Base-by-base conservation (phyloP, 495 filamentous ascomycete species). In the Talaromyces nanjingensis region DNA sequence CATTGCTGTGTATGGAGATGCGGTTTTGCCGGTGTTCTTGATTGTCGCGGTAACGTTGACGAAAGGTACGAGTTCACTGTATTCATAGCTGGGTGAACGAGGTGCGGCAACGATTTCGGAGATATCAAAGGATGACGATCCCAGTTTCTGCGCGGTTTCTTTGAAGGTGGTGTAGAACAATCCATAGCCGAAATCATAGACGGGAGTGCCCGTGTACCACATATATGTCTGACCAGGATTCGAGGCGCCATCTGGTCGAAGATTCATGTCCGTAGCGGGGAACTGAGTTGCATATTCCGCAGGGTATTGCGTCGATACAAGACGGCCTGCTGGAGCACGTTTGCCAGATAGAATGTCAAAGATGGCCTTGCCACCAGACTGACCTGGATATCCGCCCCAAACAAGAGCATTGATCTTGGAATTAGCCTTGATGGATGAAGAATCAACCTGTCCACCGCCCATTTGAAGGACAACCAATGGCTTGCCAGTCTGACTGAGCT, bases 311-410 rank as follows among this genome's bases (percentile, higher is more conserved):
- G 86, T 88, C 0, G 74, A 69, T 5, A 82, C 78, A 33, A 88
- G 73, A 5, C 86, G 76, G 2, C 86, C 86, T 29, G 86, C 84
- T 0, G 85, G 84, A 3, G 83, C 76, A 22, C 73, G 76, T 39
- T 76, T 79, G 4, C 84, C 84, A 1, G 74, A 81, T 16, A 87
- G 68, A 42, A 85, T 79, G 57, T 87, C 81, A 33, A 83, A 63
- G 8, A 86, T 75, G 5, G 84, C 84, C 12, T 75, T 71, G 1
- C 84, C 84, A 22, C 84, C 84, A 14, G 80, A 77, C 67, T 87
- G 84, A n/a, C 84, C 84, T 0, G 83, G 84, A 67, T 86, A 87
- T 2, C 83, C 83, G 12, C 74, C 84, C 84, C 84, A 87, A 18
- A 86, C 49, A 5, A 87, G 70, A 2, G 83, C 77, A 39, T 76